Conservation (phyloP, 1,139 yeast species). For the Lodderomyces margitis region DNA sequence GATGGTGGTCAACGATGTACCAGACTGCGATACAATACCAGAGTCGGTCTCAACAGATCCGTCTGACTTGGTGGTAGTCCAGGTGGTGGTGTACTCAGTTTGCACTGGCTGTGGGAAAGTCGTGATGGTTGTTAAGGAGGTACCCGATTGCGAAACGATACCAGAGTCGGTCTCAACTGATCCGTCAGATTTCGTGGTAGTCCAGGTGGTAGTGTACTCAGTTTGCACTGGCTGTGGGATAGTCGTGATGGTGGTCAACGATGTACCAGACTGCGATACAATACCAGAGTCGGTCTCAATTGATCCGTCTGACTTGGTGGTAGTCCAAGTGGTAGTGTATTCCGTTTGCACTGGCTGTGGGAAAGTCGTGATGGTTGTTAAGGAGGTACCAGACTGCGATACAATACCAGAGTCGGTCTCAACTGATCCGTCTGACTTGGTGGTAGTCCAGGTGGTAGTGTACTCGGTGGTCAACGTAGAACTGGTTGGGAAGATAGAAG, state of each 20-base stretch:
- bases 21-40: constrained; percentile 6
- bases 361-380: constrained; percentile 5
- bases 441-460: constrained; percentile 7
- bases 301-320: constrained; percentile 6
- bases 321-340: constrained; percentile 8
- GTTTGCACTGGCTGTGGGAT: constrained; percentile 5
- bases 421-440: constrained; percentile 5
- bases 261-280: constrained; percentile 4
- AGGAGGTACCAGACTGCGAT: constrained; percentile 6
- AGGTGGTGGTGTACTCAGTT: constrained; percentile 18
- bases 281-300: constrained; percentile 9
- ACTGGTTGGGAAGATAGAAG: constrained; percentile 9
- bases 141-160: background rate
- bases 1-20: constrained; percentile 4
- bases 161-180: constrained; percentile 9
- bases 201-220: constrained; percentile 8
- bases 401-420: constrained; percentile 9
- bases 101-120: background rate
- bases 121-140: background rate
- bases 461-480: constrained; percentile 5
- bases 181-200: constrained; percentile 2
- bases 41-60: constrained; percentile 8
- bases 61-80: constrained; percentile 7
- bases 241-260: constrained; percentile 6
- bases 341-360: constrained; percentile 4